These are phyloP conservation scores for Fusarium duplospermum DNA, from an alignment of 2,329 filamentous ascomycete species.

Conservation along the genomic window DNA sequence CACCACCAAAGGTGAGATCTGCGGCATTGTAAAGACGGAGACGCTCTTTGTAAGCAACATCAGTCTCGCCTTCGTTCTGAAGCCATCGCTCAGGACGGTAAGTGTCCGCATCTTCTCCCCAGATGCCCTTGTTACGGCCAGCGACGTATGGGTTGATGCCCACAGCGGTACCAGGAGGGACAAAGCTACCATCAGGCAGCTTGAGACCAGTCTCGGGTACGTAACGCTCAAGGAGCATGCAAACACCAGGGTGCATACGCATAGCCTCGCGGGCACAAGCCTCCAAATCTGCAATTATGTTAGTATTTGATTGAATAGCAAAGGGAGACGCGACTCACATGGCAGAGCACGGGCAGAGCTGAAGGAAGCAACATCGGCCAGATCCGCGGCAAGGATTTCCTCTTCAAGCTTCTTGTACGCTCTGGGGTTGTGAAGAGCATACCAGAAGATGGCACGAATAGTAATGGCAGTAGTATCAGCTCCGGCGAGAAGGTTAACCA, in stretches of 20 bases:
- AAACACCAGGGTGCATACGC: conserved; percentile 59
- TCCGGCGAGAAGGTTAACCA: conserved; percentile 51
- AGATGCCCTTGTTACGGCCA: conserved; percentile 53
- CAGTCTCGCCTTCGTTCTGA: conserved; percentile 18
- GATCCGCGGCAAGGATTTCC: conserved; percentile 19
- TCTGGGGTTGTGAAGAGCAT: conserved; percentile 49
- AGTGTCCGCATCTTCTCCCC: conserved; percentile 56
- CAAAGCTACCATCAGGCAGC: conserved; percentile 47
- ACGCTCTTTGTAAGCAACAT: conserved; percentile 47
- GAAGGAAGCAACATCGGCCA: conserved; percentile 21
- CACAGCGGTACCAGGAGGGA: conserved; percentile 53
- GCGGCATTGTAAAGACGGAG: conserved; percentile 49
- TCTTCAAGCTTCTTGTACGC: conserved; percentile 38
- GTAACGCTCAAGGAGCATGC: conserved; percentile 58
- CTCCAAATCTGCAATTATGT: conserved; percentile 44
- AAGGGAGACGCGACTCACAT: conserved; percentile 7
- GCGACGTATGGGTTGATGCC: conserved; percentile 57
- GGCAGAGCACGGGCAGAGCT: conserved; percentile 29
- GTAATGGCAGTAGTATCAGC: conserved; percentile 52
- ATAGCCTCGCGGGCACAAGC: conserved; percentile 62
- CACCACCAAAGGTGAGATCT: conserved; percentile 50
- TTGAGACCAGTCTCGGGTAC: conserved; percentile 55
- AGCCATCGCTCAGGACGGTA: conserved; percentile 64
- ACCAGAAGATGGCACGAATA: conserved; percentile 52
- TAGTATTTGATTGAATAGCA: background rate